A percentile compares a stretch with the other conserved stretches of the same genome.
Evolutionary conservation across 148 eudicot species (phyloP).

Genomic region (Beta vulgaris): DNA sequence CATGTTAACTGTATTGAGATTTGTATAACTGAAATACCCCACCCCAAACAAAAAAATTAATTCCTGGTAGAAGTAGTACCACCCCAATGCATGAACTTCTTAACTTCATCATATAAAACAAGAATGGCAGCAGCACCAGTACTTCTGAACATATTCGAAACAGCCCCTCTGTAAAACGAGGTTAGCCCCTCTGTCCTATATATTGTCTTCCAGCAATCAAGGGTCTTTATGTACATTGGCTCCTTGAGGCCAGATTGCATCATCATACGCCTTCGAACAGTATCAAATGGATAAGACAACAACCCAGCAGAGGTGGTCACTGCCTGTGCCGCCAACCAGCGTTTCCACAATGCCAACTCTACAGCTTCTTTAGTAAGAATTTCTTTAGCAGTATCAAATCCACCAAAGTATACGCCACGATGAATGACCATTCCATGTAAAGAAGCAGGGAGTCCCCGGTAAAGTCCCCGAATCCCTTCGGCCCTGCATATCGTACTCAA

Average conservation of each 20-base stretch:
- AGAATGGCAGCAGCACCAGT: conserved; percentile 95
- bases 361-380: conserved; percentile 49
- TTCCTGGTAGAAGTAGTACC: conserved; percentile 22
- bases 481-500: conserved; percentile 44
- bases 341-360: conserved; percentile 78
- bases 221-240: conserved; percentile 66
- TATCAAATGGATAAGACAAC: conserved; percentile 85
- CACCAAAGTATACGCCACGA: conserved; percentile 88
- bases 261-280: conserved; percentile 96
- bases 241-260: conserved; percentile 83
- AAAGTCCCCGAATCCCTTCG: conserved; percentile 75
- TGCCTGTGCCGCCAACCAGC: conserved; percentile 83
- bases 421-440: conserved; percentile 94
- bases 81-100: conserved; percentile 66
- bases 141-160: conserved; percentile 87
- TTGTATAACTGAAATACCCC: conserved; percentile 1
- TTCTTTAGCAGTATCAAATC: conserved; percentile 89
- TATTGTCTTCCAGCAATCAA: conserved; percentile 91
- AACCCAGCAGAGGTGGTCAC: conserved; percentile 93
- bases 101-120: conserved; percentile 87
- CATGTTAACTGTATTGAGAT: neutral
- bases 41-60: neutral
- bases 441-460: conserved; percentile 92
- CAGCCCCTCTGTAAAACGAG: conserved; percentile 86
- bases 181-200: conserved; percentile 60